Base-by-base conservation (phyloP, 306 rosid species). In the Hippophae rhamnoides region DNA sequence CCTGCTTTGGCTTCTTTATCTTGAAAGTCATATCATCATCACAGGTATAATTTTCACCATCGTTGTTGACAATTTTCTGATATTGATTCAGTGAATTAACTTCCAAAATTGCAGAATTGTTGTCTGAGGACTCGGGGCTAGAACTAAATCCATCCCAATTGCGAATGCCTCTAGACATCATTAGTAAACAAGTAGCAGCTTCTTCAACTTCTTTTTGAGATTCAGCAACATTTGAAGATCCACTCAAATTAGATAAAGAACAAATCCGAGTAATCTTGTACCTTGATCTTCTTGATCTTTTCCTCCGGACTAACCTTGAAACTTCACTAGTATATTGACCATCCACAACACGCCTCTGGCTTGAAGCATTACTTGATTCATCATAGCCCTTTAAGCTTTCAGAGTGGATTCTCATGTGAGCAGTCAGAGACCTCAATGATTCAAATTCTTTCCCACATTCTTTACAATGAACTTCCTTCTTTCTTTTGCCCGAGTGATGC, bases 251-350 rank as follows among this genome's bases (percentile, higher is more conserved):
- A 55, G 67, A 47, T 46, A 47, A 54, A 55, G 57, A 57, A 65
- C 61, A 60, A 13, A 31, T 65, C 40, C 73, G 49, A 62, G 48
- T 54, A 14, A 41, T 26, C 61, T 62, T 72, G 63, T 63, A 61
- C 73, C 86, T 54, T 26, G 45, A 53, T 69, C 81, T 73, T 57
- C 65, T 64, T 46, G 86, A 81, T 63, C 86, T 58, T 55, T 78
- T 78, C 66, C 46, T 69, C 61, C 74, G 58, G n/a, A 75, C 60
- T 40, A 72, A 10, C 44, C 65, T 67, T 46, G 44, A 51, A 9
- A 26, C 67, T 67, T 63, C 77, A 63, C 63, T 26, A 14, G 57
- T 44, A 18, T 55, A 63, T 40, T 56, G 68, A 58, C 13, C 49
- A 25, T 57, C 66, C 13, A 3, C 6, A 13, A 62, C 12, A 14